Conservation (phyloP, 805 yeast genomes). For the Cephaloascus albidus region DNA sequence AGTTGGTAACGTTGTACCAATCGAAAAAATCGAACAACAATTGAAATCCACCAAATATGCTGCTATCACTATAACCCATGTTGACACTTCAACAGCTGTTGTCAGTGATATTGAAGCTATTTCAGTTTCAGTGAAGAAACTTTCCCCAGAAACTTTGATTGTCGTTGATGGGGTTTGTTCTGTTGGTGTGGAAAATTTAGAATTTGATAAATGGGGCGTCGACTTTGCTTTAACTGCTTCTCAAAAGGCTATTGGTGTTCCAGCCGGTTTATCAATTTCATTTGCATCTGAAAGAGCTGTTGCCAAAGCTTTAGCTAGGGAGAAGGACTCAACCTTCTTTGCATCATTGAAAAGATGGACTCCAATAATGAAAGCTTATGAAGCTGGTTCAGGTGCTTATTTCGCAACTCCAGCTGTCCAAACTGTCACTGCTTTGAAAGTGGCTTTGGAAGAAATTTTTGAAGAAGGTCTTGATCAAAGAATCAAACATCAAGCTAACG, state of each 20-base stretch:
- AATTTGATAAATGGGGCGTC: constrained; percentile 83
- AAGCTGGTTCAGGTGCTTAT: constrained; percentile 69
- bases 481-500: constrained; percentile 51
- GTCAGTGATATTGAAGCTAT: constrained; percentile 60
- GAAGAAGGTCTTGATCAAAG: constrained; percentile 40
- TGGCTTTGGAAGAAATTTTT: constrained; percentile 65
- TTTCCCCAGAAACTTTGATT: constrained; percentile 73
- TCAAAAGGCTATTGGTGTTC: constrained; percentile 92
- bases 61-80: constrained; percentile 83
- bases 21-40: constrained; percentile 43
- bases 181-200: constrained; percentile 77
- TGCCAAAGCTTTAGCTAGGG: constrained; percentile 39
- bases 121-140: constrained; percentile 47
- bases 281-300: constrained; percentile 72
- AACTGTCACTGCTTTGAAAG: constrained; percentile 70
- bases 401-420: constrained; percentile 98
- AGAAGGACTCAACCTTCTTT: constrained; percentile 45
- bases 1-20: constrained; percentile 63
- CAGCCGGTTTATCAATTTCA: constrained; percentile 81
- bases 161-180: constrained; percentile 95
- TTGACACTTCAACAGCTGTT: constrained; percentile 96
- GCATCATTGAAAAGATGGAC: constrained; percentile 77
- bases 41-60: constrained; percentile 45
- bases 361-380: constrained; percentile 83
- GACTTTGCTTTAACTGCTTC: constrained; percentile 89